Base-by-base conservation (phyloP, 164 flowering plant genomes). In the Magnolia officinalis region DNA sequence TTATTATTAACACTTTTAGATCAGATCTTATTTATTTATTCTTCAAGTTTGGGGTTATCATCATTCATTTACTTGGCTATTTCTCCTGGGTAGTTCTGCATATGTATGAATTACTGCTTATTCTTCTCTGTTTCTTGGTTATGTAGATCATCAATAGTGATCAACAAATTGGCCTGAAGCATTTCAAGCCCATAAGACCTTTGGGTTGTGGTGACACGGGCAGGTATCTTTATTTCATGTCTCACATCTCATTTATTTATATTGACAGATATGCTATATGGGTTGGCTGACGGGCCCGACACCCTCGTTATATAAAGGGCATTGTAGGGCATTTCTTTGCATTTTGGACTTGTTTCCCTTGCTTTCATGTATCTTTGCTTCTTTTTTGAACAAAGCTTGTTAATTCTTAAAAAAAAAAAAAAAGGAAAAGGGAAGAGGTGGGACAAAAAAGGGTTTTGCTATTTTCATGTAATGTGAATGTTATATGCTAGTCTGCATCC, bases 161-260 rank as follows among this genome's bases (percentile, higher is more conserved):
- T 78, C 92, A 89, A 73, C 82, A 76, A 75, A 86, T 95, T 78
- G 90, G 94, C 23, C 78, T 95, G 66, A 84, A 89, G 81, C 97
- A 95, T 87, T 92, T 95, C 82, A 92, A 90, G 86, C 98, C 98
- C 55, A 81, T 95, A 77, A 90, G 82, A 77, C 97, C 98, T n/a
- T 85, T 95, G 87, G 98, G 98, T 63, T 88, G 91, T 85, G 98
- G 98, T 82, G 98, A 95, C 80, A 95, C 98, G 81, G 98, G 98
- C 80, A 93, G 98, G 98, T 92, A 86, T 19, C 4, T 13, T 26
- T 72, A 20, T 51, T 8, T 51, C 2, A 10, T 72, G 14, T 8
- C 37, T 2, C 13, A 16, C 61, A 55, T 55, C 18, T 55, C 16
- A 55, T 55, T 16, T 55, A 55, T 11, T 16, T 55, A 55, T 16